A percentile compares a stretch with the other conserved stretches of the same genome.
phyloP scores from a whole-genome alignment of 345 rosid genomes.

The Erodium maritimum region DNA sequence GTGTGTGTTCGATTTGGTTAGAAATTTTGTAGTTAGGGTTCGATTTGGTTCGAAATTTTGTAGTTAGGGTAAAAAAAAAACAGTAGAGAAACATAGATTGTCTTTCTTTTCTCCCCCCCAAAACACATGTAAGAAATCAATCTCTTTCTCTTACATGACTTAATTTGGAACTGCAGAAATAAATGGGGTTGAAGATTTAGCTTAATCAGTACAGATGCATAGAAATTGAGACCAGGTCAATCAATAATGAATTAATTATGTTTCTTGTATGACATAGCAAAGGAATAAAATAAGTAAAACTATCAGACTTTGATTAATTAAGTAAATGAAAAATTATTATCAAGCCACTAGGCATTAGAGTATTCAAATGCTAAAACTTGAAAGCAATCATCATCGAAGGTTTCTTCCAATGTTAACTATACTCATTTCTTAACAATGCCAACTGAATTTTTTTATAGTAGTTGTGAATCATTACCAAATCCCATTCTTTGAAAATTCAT shows the following conservation, averaged over 20 bases:
- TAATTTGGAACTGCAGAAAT: no score
- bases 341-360: not conserved
- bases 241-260: not conserved
- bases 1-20: no score
- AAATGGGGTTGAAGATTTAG: not conserved
- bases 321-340: no score
- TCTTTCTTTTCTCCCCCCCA: not conserved
- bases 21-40: no score
- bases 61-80: no score
- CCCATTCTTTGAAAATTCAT: no score
- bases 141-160: not conserved
- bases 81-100: not conserved
- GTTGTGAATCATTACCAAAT: no score
- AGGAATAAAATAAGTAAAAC: not conserved
- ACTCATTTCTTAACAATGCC: not conserved
- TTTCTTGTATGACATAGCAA: not conserved
- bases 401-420: not conserved
- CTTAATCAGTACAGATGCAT: not conserved
- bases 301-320: no score
- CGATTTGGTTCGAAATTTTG: no score
- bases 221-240: not conserved
- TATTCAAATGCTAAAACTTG: not conserved
- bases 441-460: not conserved
- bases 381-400: not conserved
- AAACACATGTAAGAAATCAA: not conserved